Percentiles rank a stretch among this genome's conserved stretches.
phyloP scores from a whole-genome alignment of 768 basidiomycete genomes.

The Mycena filopes region DNA sequence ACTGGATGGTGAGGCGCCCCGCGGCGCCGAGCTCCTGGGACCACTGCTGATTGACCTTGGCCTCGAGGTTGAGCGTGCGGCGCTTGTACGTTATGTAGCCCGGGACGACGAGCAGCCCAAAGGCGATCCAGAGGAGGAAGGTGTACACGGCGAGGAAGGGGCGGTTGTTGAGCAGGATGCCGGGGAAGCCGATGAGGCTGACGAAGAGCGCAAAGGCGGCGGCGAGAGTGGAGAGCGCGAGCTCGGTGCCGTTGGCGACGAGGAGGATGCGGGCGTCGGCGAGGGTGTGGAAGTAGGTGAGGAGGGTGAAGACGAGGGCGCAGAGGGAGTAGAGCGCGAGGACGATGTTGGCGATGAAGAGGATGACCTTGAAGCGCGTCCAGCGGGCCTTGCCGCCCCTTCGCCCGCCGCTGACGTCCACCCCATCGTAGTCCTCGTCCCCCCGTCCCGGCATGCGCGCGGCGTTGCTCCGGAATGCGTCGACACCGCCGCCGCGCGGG shows the following conservation, averaged over 20 bases:
- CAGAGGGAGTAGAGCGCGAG: slow-evolving; percentile 21
- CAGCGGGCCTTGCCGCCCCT: slow-evolving; percentile 11
- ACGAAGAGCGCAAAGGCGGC: slow-evolving; percentile 43
- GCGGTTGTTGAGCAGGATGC: slow-evolving; percentile 36
- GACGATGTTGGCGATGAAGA: slow-evolving; percentile 27
- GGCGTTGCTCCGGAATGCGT: slow-evolving; percentile 60
- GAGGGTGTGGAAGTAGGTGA: slow-evolving; percentile 26
- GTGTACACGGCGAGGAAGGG: slow-evolving; percentile 85
- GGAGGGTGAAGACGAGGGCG: slow-evolving; percentile 29
- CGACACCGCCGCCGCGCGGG: slow-evolving; percentile 64
- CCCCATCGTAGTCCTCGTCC: slow-evolving; percentile 60
- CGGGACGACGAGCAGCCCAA: slow-evolving; percentile 77
- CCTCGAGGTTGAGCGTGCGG: slow-evolving; percentile 69
- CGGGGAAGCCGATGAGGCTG: slow-evolving; percentile 42
- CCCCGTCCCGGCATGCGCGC: slow-evolving; percentile 52
- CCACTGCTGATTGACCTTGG: slow-evolving; percentile 75
- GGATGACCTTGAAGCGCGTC: slow-evolving; percentile 34
- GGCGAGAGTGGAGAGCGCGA: slow-evolving; percentile 46
- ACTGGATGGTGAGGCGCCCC: slow-evolving; percentile 75
- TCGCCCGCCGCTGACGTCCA: slow-evolving; percentile 13
- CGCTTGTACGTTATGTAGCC: slow-evolving; percentile 85
- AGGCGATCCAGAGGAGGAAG: slow-evolving; percentile 79
- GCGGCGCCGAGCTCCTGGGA: slow-evolving; percentile 63
- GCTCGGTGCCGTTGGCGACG: slow-evolving; percentile 48
- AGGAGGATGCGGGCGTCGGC: slow-evolving; percentile 36